Conservation (phyloP, 805 yeast species). For the Wickerhamomyces queroliae region DNA sequence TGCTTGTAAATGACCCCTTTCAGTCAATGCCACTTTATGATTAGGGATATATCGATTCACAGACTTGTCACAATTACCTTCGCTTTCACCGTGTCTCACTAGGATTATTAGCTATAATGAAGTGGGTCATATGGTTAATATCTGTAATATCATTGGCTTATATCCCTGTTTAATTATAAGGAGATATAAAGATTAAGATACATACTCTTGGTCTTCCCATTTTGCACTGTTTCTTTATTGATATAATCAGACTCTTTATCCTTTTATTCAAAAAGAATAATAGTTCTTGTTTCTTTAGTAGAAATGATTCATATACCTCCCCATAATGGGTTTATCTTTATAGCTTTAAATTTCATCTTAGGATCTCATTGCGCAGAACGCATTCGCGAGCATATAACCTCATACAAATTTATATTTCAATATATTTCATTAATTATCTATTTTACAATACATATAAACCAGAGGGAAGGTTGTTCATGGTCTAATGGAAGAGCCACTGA, state of each 20-base stretch:
- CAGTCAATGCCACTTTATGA: slow-evolving; percentile 72
- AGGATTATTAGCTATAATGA: slow-evolving; percentile 60
- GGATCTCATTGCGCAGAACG: too few relatives aligned
- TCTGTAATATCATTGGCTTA: too few relatives aligned
- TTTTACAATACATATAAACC: too few relatives aligned
- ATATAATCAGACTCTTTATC: not conserved
- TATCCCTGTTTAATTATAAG: too few relatives aligned
- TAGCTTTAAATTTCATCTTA: too few relatives aligned
- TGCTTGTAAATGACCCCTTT: slow-evolving; percentile 63
- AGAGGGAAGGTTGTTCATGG: slow-evolving; percentile 12
- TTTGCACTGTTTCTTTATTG: not conserved
- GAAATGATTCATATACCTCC: slow-evolving; percentile 25
- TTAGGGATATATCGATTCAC: slow-evolving; percentile 77
- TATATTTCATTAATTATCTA: too few relatives aligned
- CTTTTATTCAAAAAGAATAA: too few relatives aligned
- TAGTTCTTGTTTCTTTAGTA: too few relatives aligned
- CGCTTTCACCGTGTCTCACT: slow-evolving; percentile 90
- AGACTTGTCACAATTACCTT: slow-evolving; percentile 79
- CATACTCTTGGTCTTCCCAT: slow-evolving; percentile 17
- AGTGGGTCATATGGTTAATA: slow-evolving; percentile 1
- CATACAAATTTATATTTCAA: too few relatives aligned
- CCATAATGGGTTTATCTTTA: too few relatives aligned
- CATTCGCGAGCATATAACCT: too few relatives aligned
- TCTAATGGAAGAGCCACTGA: slow-evolving; percentile 17
- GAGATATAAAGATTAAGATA: not conserved